Base-by-base conservation (phyloP, 257 asterid species). In the Prunella vulgaris region DNA sequence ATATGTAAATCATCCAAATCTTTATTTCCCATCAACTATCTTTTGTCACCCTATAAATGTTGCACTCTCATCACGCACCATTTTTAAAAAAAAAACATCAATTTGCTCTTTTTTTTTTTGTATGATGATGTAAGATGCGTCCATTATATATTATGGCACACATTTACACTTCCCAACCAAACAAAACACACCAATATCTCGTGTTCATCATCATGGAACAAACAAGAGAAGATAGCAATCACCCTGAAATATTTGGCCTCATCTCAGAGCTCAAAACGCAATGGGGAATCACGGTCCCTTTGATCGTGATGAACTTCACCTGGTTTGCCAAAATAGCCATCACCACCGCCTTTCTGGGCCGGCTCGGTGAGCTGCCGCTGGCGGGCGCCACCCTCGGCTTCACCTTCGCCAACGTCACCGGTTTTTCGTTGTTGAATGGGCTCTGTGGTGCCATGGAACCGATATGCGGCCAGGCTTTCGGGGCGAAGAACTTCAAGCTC, bases 391-490 rank as follows among this genome's bases (percentile, higher is more conserved):
- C 85, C 1, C 91, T 93, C 4, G 97, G 88, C 1, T 76, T 89
- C 85, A 89, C 96, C 61, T 82, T 91, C 14, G 88, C 89, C 0
- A 91, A 89, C 62, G 96, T 91, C 27, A 91, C 95, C 0, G 97
- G 97, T 0, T 91, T 84, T 32, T 85, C 99, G 4, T 77, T 89
- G 40, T 61, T 94, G 71, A 94, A 74, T 65, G 97, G 96, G 0
- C 88, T 93, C 7, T 79, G 82, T 61, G 86, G 70, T n/a, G 96
- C 95, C 21, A 86, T 93, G 95, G 97, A 87, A 67, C 99, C 96
- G 4, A 84, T 93, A n/a, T 88, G 96, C 70, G 97, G 99, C 46
- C 99, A 90, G 53, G 99, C 97, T 0, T 87, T 77, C 33, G 99
- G 99, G 1, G 96, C 96, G 62, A 84, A 79, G 70, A 90, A 93